phyloP scores from a whole-genome alignment of 495 filamentous ascomycete genomes.

The Gamarada debralockiae region DNA sequence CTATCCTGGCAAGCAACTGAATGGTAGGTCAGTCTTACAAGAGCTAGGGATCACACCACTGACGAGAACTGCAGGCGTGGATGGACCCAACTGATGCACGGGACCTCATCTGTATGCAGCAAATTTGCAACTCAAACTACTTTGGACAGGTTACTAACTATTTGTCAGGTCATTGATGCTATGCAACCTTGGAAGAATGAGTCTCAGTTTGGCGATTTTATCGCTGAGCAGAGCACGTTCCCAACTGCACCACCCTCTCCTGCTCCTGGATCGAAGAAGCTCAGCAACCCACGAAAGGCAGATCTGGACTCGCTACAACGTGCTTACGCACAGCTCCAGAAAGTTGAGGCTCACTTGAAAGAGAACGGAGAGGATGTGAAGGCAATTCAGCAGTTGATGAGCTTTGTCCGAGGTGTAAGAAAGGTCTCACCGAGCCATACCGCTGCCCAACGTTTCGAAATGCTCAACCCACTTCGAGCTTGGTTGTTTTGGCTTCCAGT shows the following conservation, averaged over 20 bases:
- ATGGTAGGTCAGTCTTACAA: slow-evolving; percentile 61
- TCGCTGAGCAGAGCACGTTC: slow-evolving; percentile 70
- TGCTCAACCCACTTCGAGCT: slow-evolving; percentile 76
- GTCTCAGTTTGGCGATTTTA: slow-evolving; percentile 79
- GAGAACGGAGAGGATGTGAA: slow-evolving; percentile 71
- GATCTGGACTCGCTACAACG: slow-evolving; percentile 64
- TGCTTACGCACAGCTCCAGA: slow-evolving; percentile 65
- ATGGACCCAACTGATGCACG: slow-evolving; percentile 90
- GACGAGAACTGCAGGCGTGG: slow-evolving; percentile 61
- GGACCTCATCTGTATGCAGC: slow-evolving; percentile 72
- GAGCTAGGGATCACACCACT: slow-evolving; percentile 25
- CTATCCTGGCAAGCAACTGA: slow-evolving; percentile 96
- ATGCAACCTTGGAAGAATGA: slow-evolving; percentile 94
- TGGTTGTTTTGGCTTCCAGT: slow-evolving; percentile 97
- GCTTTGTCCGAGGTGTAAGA: slow-evolving; percentile 76
- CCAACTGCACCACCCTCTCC: slow-evolving; percentile 58
- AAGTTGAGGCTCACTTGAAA: slow-evolving; percentile 65
- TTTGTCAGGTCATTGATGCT: slow-evolving; percentile 69
- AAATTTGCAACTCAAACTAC: neutral
- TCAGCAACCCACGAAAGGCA: slow-evolving; percentile 55
- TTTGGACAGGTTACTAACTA: slow-evolving; percentile 30
- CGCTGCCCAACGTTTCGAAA: slow-evolving; percentile 79
- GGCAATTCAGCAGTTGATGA: slow-evolving; percentile 72
- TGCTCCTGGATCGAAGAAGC: slow-evolving; percentile 51
- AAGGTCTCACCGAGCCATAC: slow-evolving; percentile 68